Base-by-base conservation (phyloP, 1,284 basidiomycete genomes). In the Vanrija pseudolonga region DNA sequence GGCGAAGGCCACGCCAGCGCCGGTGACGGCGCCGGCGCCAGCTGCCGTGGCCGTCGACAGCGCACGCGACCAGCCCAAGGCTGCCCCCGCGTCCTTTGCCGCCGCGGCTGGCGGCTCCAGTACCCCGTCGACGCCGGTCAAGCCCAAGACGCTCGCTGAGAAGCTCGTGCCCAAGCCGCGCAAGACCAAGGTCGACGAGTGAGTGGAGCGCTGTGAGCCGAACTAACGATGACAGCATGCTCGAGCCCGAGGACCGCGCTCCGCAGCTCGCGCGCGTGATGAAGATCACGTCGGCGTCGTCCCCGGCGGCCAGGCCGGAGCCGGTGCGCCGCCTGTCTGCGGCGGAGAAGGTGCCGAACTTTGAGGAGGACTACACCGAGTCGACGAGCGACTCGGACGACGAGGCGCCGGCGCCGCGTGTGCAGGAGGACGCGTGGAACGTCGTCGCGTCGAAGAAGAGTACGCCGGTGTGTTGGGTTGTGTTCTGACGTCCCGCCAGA, bases 151-250 rank as follows among this genome's bases (percentile, higher is more conserved):
- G 7, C 60, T 75, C 3, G 71, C 72, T 0, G 68, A 75, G 61
- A 73, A 65, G 63, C 57, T 72, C 4, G 59, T 67, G 6, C 66
- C 72, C 6, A 71, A 75, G 55, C 60, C 67, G 14, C 59, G 63
- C 45, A 72, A 73, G 59, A 70, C 71, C 19, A 69, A 65, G 42
- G 73, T 73, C 8, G 73, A 75, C 59, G 73, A 75, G 73, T 75
- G 54, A 63, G 73, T 64, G 1, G 14, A 4, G 28, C 17, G n/a
- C 22, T 43, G 11, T 12, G 39, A 1, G 42, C 19, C n/a, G 7
- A 18, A 3, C 58, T 62, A 28, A 63, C 50, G 1, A 15, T 17
- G 17, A 15, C 55, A 75, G 72, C 52, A 75, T 75, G 73, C 65
- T 73, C 22, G 69, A 65, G 18, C 66, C 69, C 1, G 67, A 73